Evolutionary conservation across 225 moss, liverwort and hornwort genomes (phyloP).

Genomic region (Bryoerythrophyllum caledonicum): DNA sequence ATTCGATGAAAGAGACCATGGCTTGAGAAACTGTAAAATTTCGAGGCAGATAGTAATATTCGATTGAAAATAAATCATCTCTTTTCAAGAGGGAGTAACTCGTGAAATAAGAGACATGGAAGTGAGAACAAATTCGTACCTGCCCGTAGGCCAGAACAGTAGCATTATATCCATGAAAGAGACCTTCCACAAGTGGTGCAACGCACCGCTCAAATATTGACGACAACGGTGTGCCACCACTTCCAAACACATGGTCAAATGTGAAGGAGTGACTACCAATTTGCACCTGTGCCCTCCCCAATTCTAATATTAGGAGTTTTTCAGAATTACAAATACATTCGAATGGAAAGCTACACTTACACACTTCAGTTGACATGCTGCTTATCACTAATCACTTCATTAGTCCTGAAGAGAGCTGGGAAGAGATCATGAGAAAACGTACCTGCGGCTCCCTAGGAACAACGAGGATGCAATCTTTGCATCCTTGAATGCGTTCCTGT

Average conservation of each 20-base stretch:
- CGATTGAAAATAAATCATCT: background rate
- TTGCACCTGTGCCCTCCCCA: constrained; percentile 70
- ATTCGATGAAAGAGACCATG: background rate
- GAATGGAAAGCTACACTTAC: background rate
- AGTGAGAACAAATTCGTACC: constrained; percentile 38
- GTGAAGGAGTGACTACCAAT: constrained; percentile 93
- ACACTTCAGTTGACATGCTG: background rate
- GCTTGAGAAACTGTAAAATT: background rate
- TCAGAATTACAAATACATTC: background rate
- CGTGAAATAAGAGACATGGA: background rate
- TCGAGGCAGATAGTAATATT: background rate
- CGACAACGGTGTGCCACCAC: constrained; percentile 64
- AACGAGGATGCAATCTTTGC: constrained; percentile 65
- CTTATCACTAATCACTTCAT: background rate
- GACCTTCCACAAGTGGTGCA: constrained; percentile 85
- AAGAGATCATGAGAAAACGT: background rate
- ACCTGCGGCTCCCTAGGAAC: constrained; percentile 71
- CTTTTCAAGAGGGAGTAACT: background rate
- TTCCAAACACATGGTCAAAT: constrained; percentile 92
- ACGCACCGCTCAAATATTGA: constrained; percentile 80
- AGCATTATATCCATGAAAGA: constrained; percentile 97
- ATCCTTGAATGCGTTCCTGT: constrained; percentile 67
- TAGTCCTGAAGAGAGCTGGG: background rate
- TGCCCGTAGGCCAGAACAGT: constrained; percentile 96
- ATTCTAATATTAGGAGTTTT: constrained; percentile 3